Conservation (phyloP, 371 early-diverging fungal species). For the Rhizopus arrhizus region DNA sequence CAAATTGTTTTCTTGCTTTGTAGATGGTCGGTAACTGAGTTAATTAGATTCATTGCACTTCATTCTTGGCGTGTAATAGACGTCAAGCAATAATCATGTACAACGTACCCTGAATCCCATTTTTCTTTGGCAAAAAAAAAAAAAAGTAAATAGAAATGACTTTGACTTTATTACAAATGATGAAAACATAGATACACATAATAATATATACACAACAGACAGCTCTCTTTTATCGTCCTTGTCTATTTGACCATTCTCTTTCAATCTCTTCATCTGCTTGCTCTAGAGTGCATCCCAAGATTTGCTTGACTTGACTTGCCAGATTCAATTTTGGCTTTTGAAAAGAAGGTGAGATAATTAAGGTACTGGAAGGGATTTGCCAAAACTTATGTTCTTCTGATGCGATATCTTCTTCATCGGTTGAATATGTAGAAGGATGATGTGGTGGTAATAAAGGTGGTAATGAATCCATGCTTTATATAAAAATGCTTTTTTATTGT, state of each 20-base stretch:
- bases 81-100: no score
- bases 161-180: no score
- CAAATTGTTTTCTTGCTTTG: no score
- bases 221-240: not conserved
- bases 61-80: no score
- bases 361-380: conserved; percentile 26
- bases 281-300: not conserved
- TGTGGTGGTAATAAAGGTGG: conserved; percentile 13
- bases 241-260: not conserved
- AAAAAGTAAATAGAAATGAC: no score
- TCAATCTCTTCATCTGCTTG: conserved; percentile 4
- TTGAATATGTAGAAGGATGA: not conserved
- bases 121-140: no score
- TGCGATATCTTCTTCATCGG: conserved; percentile 4
- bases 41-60: no score
- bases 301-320: conserved; percentile 1
- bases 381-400: conserved; percentile 25
- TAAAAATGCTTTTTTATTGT: conserved; percentile 7
- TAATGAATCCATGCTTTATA: not conserved
- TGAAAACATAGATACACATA: no score
- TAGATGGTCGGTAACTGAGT: no score
- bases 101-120: no score
- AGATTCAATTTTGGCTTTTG: not conserved
- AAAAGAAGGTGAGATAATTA: conserved; percentile 18
- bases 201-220: no score